A percentile compares a stretch with the other conserved stretches of the same genome.
These are phyloP conservation scores for Xanthoconium separans DNA, from an alignment of 1,284 basidiomycete genomes.

Conservation along the genomic window DNA sequence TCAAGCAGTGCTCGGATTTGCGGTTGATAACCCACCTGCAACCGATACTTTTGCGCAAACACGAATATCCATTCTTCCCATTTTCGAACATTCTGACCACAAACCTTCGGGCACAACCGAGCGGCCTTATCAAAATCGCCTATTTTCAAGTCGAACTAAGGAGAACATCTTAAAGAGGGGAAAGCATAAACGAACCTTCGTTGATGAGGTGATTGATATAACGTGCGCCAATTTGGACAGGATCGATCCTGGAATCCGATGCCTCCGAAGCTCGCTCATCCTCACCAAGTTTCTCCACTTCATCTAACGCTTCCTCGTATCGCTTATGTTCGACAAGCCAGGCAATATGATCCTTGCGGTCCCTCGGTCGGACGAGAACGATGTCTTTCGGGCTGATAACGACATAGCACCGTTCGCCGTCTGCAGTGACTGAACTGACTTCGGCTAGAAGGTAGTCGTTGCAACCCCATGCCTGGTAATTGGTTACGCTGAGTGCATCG, in stretches of 20 bases:
- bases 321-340: conserved; percentile 89
- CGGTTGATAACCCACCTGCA: conserved; percentile 55
- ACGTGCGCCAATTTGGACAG: conserved; percentile 76
- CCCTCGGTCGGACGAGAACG: conserved; percentile 82
- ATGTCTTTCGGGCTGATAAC: conserved; percentile 87
- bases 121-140: conserved; percentile 86
- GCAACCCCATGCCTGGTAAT: conserved; percentile 85
- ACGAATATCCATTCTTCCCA: conserved; percentile 98
- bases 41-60: conserved; percentile 81
- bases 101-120: conserved; percentile 82
- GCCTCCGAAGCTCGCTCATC: conserved; percentile 23
- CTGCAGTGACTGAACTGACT: conserved; percentile 32
- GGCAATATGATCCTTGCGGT: conserved; percentile 85
- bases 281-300: conserved; percentile 65
- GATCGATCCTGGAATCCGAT: conserved; percentile 48
- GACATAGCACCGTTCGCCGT: conserved; percentile 58
- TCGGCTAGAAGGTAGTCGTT: conserved; percentile 85
- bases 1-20: neutral
- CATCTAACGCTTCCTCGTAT: conserved; percentile 88
- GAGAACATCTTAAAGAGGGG: neutral
- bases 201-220: conserved; percentile 81
- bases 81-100: conserved; percentile 71
- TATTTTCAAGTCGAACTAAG: conserved; percentile 30
- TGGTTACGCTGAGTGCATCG: conserved; percentile 80
- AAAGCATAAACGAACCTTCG: conserved; percentile 53